Percentiles rank a stretch among this genome's conserved stretches.
phyloP scores from a whole-genome alignment of 1,284 basidiomycete genomes.

The Mycena citricolor region DNA sequence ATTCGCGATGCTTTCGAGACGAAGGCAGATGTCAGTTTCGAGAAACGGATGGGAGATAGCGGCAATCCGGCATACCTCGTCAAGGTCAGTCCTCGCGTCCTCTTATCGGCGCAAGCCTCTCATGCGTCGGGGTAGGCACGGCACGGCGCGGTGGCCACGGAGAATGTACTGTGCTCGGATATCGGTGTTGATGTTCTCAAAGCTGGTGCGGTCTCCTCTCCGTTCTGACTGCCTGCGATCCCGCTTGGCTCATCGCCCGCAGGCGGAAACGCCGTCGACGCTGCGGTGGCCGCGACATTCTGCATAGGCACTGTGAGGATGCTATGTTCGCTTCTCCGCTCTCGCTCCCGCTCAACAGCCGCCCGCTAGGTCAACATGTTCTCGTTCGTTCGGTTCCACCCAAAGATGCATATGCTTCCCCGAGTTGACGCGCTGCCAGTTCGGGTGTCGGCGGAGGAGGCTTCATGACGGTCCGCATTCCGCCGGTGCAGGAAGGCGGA shows the following conservation, averaged over 20 bases:
- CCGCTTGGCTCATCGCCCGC: background rate
- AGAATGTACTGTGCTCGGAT: conserved; percentile 81
- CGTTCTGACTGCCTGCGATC: background rate
- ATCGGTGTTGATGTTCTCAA: conserved; percentile 78
- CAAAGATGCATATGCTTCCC: too few species aligned
- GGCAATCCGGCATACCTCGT: conserved; percentile 17
- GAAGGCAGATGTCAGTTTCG: too few species aligned
- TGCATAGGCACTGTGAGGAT: conserved; percentile 88
- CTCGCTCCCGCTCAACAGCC: background rate
- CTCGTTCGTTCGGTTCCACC: too few species aligned
- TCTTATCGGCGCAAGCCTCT: background rate
- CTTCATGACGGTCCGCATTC: conserved; percentile 86
- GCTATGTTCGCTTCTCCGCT: conserved; percentile 65
- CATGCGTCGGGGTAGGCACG: conserved; percentile 68
- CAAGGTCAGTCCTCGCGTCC: conserved; percentile 16
- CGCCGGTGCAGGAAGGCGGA: conserved; percentile 42
- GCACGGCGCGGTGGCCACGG: conserved; percentile 84
- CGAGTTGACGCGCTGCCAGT: conserved; percentile 35
- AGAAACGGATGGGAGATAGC: too few species aligned
- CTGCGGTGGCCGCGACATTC: conserved; percentile 77
- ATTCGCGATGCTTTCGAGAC: too few species aligned
- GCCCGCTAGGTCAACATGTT: too few species aligned
- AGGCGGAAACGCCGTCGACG: conserved; percentile 91
- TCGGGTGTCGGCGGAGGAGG: conserved; percentile 91
- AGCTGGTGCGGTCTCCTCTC: conserved; percentile 25